A percentile compares a stretch with the other conserved stretches of the same genome.
Conservation (phyloP, 257 asterid genomes). For the Solanum rostratum region DNA sequence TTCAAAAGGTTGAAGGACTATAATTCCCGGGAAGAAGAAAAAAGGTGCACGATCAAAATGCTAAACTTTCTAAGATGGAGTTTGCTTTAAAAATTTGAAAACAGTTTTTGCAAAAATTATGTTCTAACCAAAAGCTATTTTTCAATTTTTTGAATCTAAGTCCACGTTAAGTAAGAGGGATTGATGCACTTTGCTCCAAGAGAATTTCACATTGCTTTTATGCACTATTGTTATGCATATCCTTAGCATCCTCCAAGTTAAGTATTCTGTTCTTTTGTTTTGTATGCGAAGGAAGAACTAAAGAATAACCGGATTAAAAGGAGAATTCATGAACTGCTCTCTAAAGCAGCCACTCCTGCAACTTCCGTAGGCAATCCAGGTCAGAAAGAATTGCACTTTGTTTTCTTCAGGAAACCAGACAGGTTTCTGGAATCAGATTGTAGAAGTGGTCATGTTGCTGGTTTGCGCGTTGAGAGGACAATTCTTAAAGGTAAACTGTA, state of each 20-base stretch:
- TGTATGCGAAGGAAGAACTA: constrained; percentile 53
- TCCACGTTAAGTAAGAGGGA: neutral
- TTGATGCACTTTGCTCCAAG: neutral
- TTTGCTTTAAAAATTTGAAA: neutral
- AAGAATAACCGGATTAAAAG: constrained; percentile 73
- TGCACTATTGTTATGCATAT: neutral
- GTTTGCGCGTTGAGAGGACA: constrained; percentile 73
- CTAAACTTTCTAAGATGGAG: neutral
- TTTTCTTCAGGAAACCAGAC: constrained; percentile 76
- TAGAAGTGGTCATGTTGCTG: constrained; percentile 43
- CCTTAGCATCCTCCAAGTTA: neutral
- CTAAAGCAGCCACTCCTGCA: constrained; percentile 50
- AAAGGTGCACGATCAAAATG: neutral
- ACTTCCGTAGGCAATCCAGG: constrained; percentile 16
- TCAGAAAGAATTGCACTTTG: constrained; percentile 76
- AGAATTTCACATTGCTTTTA: neutral
- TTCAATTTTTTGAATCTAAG: neutral
- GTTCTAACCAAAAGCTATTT: neutral
- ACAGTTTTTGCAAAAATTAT: neutral
- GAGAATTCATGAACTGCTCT: constrained; percentile 78
- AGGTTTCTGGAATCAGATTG: constrained; percentile 48
- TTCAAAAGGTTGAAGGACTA: neutral
- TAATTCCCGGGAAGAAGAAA: neutral
- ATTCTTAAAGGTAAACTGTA: constrained; percentile 42
- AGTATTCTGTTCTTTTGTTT: neutral